Evolutionary conservation across 805 yeast genomes (phyloP), one percentile per base, ranked within the genome.

Genomic region (Myxozyma monticola): DNA sequence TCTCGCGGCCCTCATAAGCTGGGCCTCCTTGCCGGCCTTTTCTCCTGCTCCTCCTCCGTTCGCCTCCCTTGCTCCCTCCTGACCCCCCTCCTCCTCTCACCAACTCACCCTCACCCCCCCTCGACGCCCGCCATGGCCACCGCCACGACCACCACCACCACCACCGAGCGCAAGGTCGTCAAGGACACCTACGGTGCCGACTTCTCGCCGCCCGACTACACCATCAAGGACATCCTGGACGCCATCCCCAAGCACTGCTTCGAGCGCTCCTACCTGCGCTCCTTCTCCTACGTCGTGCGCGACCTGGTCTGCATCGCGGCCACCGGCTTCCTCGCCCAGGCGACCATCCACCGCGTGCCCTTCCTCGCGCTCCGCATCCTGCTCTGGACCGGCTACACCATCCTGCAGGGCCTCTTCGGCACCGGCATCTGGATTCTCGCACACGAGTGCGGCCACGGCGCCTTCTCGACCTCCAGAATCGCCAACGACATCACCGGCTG

Each of bases 361-460:
- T 67, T 68, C 51, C 59, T 62, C 30, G 57, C 65, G 10, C 62
- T 74, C 5, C 76, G 93, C 57, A 76, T 76, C 50, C 65, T 71
- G 6, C 76, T 78, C 41, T 86, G 93, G 91, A 58, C 74, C 34
- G 68, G 65, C 15, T 82, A 84, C 64, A 68, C 80, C 17, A 63
- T 75, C 46, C 64, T 71, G 38, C 78, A 79, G 61, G 88, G 91
- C 25, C 71, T 86, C 48, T 78, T 84, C 53, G 82, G 83, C 51
- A 83, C 89, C 26, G 95, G 95, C 40, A 46, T 83, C 42, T 87
- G 95, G 95, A 84, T 87, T 42, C 65, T 87, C 71, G 93, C 95
- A 45, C 96, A 87, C 69, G 96, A 87, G 70, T 87, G 96, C 74
- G 96, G 96, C 54, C 96, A 87, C 68, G 84, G 81, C 61, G 95